Base-by-base conservation (phyloP, 2,329 filamentous ascomycete species). In the Colletotrichum neosansevieriae region DNA sequence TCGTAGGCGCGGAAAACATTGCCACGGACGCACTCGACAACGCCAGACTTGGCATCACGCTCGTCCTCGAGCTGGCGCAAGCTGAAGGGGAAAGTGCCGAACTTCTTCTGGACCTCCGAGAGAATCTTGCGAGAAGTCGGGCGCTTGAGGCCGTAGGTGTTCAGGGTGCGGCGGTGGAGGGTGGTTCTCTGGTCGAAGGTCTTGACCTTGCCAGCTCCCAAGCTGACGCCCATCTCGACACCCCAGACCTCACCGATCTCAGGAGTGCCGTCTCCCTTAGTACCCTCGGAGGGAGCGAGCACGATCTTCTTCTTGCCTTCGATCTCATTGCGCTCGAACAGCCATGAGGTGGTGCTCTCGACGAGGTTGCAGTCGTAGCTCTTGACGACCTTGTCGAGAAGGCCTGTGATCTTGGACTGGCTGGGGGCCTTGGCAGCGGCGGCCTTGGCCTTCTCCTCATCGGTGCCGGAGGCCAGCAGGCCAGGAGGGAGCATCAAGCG, bases 231-330 rank as follows among this genome's bases (percentile, higher is more conserved):
- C 79, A 98, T 90, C 86, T 99, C 96, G 63, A 99, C 93, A 81
- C 96, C 96, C 96, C 96, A 99, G 70, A 97, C 94, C 79, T 99
- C 96, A 73, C 93, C 92, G 65, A 97, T 84, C 77, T 97, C 95
- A 66, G 96, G 92, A 66, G 89, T 81, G 76, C 96, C 96, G 70
- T 99, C 96, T 65, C 95, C 95, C 85, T 94, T 97, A 78, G 92
- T 90, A 72, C 93, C 93, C 76, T 98, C 94, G 58, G 90, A 88
- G 38, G 94, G 92, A 24, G 94, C 88, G 66, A 99, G 85, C 73
- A 99, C 96, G 77, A 99, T 97, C 89, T 98, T 98, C 91, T 98
- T 98, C 86, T 92, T 79, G 76, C 93, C 92, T 85, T 99, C 96
- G 72, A 99, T 98, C 82, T 99, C 96, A 82, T 98, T 97, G 80